Evolutionary conservation across 805 yeast species (phyloP), one percentile per base, ranked within the genome.

Genomic region (Ogataea methylovora): DNA sequence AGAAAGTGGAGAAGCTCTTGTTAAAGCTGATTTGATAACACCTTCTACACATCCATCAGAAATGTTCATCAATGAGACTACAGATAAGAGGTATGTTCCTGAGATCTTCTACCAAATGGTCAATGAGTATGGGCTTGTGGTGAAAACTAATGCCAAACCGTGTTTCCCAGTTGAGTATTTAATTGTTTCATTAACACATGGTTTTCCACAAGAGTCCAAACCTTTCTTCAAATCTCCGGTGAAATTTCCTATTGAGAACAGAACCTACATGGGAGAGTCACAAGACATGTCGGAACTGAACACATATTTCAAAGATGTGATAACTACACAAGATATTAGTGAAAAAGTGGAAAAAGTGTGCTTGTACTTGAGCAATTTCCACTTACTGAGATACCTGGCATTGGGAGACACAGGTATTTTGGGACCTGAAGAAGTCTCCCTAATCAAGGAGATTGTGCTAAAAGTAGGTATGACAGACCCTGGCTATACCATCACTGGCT

Each of bases 151-250:
- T 51, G 94, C 95, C 2, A 81, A 81, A 48, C 95, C 96, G 1
- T 83, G 92, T 17, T 84, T 87, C 54, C 97, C 97, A 2, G 87
- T 83, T n/a, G 96, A 87, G 40, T 87, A 84, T 52, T 57, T 87
- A 39, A 60, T 92, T 34, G 94, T 90, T 1, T 79, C 96, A 2
- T 61, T 90, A 41, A 80, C 94, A 5, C 97, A 92, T 56, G 96
- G 97, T 3, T 90, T 92, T 70, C 95, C 95, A 2, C 73, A 77
- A 41, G 62, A 65, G 0, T 69, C 42, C 14, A 51, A 43, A 4
- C 78, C 84, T 2, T 43, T 63, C 40, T 82, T 84, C 56, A 55
- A 55, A 8, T 48, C 67, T 0, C 45, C 51, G 13, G 53, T 51
- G 23, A 54, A 59, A 4, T 88, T 85, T 61, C 78, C 92, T 2